Percentiles rank a stretch among this genome's conserved stretches.
Evolutionary conservation across 176 grass and related monocot species (phyloP).

Genomic region (Chloris gayana): DNA sequence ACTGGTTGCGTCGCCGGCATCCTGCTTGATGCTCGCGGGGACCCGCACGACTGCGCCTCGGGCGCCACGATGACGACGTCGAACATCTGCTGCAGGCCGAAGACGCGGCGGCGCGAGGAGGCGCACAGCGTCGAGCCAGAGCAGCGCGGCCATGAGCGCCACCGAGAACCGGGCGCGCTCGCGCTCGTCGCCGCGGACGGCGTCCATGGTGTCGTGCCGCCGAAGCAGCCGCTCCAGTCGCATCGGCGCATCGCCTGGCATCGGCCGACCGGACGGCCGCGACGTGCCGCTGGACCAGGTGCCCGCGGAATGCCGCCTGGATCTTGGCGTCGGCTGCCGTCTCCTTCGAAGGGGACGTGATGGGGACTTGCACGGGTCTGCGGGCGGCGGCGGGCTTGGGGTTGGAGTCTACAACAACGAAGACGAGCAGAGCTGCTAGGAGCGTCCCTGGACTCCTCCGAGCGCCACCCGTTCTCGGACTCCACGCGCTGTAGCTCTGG

Average conservation of each 20-base stretch:
- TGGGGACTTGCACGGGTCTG: slow-evolving; percentile 47
- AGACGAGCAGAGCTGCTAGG: too few relatives aligned
- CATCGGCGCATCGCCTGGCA: slow-evolving; percentile 51
- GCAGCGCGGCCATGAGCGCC: slow-evolving; percentile 80
- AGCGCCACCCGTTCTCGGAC: too few relatives aligned
- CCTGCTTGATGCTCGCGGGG: slow-evolving; percentile 63
- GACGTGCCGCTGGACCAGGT: slow-evolving; percentile 55
- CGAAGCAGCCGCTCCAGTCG: slow-evolving; percentile 75
- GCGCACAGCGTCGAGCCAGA: slow-evolving; percentile 84
- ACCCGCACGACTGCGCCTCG: slow-evolving; percentile 45
- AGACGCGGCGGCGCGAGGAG: slow-evolving; percentile 67
- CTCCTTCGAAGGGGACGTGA: slow-evolving; percentile 34
- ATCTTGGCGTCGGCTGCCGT: slow-evolving; percentile 59
- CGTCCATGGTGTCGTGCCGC: slow-evolving; percentile 85
- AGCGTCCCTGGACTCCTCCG: too few relatives aligned
- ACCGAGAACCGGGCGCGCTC: slow-evolving; percentile 72
- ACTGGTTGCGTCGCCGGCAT: too few relatives aligned
- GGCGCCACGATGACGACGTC: slow-evolving; percentile 56
- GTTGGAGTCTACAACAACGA: slow-evolving; percentile 28
- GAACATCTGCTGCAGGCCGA: slow-evolving; percentile 80
- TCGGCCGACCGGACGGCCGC: slow-evolving; percentile 56
- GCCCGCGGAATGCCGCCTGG: slow-evolving; percentile 67
- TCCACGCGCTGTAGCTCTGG: too few relatives aligned
- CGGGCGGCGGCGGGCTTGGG: not conserved
- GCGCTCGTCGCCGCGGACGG: slow-evolving; percentile 66